These are phyloP conservation scores for Chlamydomonas asymmetrica DNA, from an alignment of 139 green algal species.

Conservation along the genomic window DNA sequence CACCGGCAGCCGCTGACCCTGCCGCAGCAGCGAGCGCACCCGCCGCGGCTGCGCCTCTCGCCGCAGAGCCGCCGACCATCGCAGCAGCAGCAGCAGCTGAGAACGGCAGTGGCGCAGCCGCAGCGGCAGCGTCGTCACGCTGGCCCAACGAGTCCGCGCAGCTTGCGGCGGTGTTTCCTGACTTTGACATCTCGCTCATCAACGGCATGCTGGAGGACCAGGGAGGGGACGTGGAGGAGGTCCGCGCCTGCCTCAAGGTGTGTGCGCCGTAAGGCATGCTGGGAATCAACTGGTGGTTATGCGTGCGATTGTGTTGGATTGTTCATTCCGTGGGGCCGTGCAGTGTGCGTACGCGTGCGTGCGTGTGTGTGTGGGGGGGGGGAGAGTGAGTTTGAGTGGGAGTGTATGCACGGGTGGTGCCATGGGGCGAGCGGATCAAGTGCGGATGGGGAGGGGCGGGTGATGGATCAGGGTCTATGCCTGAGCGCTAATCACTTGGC, in stretches of 20 bases:
- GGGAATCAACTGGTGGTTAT: not conserved
- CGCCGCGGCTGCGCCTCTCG: not conserved
- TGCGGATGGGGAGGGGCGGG: too few species aligned
- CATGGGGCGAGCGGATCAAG: too few species aligned
- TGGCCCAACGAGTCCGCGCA: conserved; percentile 25
- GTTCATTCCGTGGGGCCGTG: too few species aligned
- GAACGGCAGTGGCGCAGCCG: not conserved
- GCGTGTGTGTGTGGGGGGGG: too few species aligned
- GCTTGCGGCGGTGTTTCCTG: conserved; percentile 52
- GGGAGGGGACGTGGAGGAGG: conserved; percentile 59
- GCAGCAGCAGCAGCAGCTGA: not conserved
- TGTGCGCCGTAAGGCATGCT: too few species aligned
- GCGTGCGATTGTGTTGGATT: not conserved
- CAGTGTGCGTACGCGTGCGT: too few species aligned
- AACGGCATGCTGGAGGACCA: conserved; percentile 71
- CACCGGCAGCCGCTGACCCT: not conserved
- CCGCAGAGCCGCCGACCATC: not conserved
- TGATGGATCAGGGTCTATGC: too few species aligned
- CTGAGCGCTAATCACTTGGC: too few species aligned
- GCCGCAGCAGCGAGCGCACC: not conserved
- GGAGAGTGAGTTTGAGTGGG: too few species aligned
- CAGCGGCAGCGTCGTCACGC: not conserved
- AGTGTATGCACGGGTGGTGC: too few species aligned
- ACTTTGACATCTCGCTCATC: conserved; percentile 67
- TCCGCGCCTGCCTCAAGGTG: conserved; percentile 35